Base-by-base conservation (phyloP, 352 stramenopile species). In the Phytopythium vexans region DNA sequence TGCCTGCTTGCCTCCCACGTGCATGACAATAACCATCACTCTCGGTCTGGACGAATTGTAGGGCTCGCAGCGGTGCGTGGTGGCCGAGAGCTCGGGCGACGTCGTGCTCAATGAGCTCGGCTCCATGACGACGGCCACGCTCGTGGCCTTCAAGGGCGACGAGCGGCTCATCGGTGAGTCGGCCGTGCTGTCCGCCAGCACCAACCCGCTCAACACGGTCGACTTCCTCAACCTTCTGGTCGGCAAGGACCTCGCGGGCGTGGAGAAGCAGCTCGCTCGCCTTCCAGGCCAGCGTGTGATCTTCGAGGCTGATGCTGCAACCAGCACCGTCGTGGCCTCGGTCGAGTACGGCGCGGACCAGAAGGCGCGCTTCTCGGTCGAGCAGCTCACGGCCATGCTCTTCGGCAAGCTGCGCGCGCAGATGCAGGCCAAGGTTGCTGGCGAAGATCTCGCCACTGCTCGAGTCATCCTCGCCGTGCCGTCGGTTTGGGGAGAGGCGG, bases 51-150 rank as follows among this genome's bases (percentile, higher is more conserved):
- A 3, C 39, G 37, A 32, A 11, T 11, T 8, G 7, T 38, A 92
- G 84, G 80, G 84, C 49, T 86, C 84, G 27, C 77, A 88, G 66
- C 84, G 80, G 55, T 94, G 75, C 49, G 84, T 94, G 5, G 72
- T 92, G 9, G 81, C 84, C 31, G 73, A 76, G 48, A 72, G 60
- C 59, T 74, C 66, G 2, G 85, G 85, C 46, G 87, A 94, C 38
- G 84, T 95, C 33, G 78, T 95, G 62, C 79, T 94, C 36, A 96
- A 95, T 51, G 86, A 96, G 64, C 80, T 97, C 8, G 88, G 88
- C 38, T 77, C 71, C 42, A 92, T 95, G 77, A 94, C 85, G 34
- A 93, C 83, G 3, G 83, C 86, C 32, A 91, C 81, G 35, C 66
- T 95, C 15, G 82, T 96, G 52, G 83, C 85, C n/a, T 96, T 96